Evolutionary conservation across 2,329 filamentous ascomycete genomes (phyloP).

Genomic region (Mycosphaerella arachidis): DNA sequence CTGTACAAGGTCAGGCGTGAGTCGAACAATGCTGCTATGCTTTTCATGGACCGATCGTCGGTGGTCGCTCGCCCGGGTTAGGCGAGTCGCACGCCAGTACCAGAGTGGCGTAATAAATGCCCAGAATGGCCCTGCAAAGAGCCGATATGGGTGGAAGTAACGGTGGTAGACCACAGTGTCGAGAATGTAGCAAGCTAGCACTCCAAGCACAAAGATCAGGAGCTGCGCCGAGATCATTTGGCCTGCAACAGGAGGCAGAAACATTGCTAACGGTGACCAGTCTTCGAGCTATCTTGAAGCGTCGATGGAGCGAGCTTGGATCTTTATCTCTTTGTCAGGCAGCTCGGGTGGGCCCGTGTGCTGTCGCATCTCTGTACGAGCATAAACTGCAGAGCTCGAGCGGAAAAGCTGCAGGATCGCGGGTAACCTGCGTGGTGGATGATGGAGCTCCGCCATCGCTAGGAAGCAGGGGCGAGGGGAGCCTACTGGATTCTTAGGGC

Average conservation of each 20-base stretch:
- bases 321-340: too few relatives aligned
- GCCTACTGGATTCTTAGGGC: background rate
- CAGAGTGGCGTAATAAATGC: conserved; percentile 13
- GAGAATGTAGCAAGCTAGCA: background rate
- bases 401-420: too few relatives aligned
- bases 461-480: background rate
- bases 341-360: too few relatives aligned
- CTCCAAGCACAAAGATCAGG: too few relatives aligned
- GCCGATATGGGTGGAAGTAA: conserved; percentile 40
- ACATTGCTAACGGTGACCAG: too few relatives aligned
- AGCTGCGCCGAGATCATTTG: too few relatives aligned
- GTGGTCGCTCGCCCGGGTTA: background rate
- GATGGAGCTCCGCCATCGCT: background rate
- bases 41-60: conserved; percentile 29
- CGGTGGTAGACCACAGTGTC: conserved; percentile 34
- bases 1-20: conserved; percentile 45
- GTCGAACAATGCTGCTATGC: conserved; percentile 44
- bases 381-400: too few relatives aligned
- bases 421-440: too few relatives aligned
- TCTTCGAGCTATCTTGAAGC: too few relatives aligned
- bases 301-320: too few relatives aligned
- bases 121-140: conserved; percentile 39
- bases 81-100: conserved; percentile 4
- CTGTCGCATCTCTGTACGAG: too few relatives aligned
- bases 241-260: too few relatives aligned